Evolutionary conservation across 2,329 filamentous ascomycete species (phyloP), one percentile per base, ranked within the genome.

Genomic region (Didymellaceae sp.): DNA sequence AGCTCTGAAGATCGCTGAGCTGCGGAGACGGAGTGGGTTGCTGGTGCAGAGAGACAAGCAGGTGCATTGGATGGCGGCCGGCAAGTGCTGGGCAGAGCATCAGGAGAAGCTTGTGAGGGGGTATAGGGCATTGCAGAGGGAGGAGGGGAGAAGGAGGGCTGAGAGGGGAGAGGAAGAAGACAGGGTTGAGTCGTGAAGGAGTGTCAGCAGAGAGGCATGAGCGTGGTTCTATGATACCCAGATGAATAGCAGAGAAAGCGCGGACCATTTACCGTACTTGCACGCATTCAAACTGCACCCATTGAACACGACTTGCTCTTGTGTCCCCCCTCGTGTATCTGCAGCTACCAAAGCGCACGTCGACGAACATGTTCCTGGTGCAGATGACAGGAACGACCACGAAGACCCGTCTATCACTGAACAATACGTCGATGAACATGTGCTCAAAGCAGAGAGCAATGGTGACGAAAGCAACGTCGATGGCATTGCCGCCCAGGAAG

Each of bases 71-170:
- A 76, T 96, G 38, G 81, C 82, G 9, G 84, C 84, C 59, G 87
- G 87, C 0, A 82, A 85, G 59, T 82, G 82, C 50, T 86, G 91
- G 76, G 87, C 87, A 17, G 84, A 87, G 42, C 85, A 87, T 66
- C 88, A 95, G 73, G 80, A 82, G 25, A 79, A 88, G 40, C 72
- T 92, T 10, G 82, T 83, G 70, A 77, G 79, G 53, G 81, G 85
- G 6, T 90, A 94, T 74, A 80, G 83, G 45, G 77, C 78, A 7
- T 78, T 93, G 2, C 80, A 84, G 67, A 81, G 88, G 63, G 78
- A 78, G 41, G 89, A 91, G 67, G 78, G 77, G 56, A 74, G 73
- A 72, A 80, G 77, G 62, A 81, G 77, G 62, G 78, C 77, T 56
- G 81, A 83, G 54, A 79, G 79, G 52, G 80, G 77, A 45, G 75